Evolutionary conservation across 2,329 filamentous ascomycete genomes (phyloP), one percentile per base, ranked within the genome.

Genomic region (Periconia digitata): DNA sequence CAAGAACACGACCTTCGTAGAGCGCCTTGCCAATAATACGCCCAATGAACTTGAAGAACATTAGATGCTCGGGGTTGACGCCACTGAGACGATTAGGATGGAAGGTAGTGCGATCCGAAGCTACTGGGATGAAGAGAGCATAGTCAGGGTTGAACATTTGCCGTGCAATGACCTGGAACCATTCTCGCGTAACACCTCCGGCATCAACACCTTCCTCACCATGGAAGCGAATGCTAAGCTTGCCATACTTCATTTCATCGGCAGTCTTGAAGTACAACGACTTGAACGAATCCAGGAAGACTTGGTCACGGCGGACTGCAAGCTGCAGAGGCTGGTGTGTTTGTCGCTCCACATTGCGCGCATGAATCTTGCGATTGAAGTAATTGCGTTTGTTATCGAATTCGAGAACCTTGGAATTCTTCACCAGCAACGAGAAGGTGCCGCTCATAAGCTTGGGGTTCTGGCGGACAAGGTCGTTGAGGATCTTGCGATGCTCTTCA

Each of bases 101-200:
- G 86, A 99, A 99, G 0, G 94, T 99, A 1, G 95, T 99, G 46
- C 92, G 87, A 69, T 99, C 94, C 21, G 94, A 95, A 20, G 94
- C 96, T 21, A 99, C 95, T 1, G 94, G 94, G 43, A 89, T 94
- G 76, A 97, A 99, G 34, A 99, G 79, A 42, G 90, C 94, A 68
- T 97, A 99, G 74, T 96, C 94, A 41, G 94, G 89, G 71, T 99
- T 94, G 74, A 99, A 99, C 94, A 99, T 99, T 66, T 96, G 94
- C 52, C 94, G 85, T 23, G 95, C 87, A 58, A 99, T 87, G 43
- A 96, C 92, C 70, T 96, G 92, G 81, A 99, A 99, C 94, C 95
- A 99, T 76, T 99, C 94, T 66, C 95, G 86, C 32, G 92, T 96
- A 40, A 99, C 92, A 74, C 94, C 94, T 59, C 94, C 95, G 45